Base-by-base conservation (phyloP, 179 eudicot genomes). In the Heliamphora pulchella region DNA sequence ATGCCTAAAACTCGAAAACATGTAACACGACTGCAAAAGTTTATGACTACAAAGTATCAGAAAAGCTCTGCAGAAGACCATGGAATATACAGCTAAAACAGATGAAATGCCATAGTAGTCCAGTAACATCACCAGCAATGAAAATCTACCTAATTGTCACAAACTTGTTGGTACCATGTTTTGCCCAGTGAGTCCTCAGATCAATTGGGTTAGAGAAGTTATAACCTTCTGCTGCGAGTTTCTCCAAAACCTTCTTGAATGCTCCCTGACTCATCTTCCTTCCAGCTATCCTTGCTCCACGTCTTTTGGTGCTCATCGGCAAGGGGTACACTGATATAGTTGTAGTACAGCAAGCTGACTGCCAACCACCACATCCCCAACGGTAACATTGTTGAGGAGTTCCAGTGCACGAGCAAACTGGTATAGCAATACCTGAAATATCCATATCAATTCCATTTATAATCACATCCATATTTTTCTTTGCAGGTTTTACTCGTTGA, bases 301-400 rank as follows among this genome's bases (percentile, higher is more conserved):
- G 95, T 73, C 97, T 76, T 71, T 91, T 92, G 0, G 92, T 83
- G 82, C 93, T 94, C 92, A 91, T 89, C 50, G 98, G 97, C 88
- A 94, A 84, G 14, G 98, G 98, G 81, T 94, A 94, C 83, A 82
- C 75, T 1, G 98, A 94, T 88, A 92, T 84, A 66, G 83, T 81
- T 55, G 97, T 92, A n/a, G 97, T 94, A 84, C 98, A 94, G 79
- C 98, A 94, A 7, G 98, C 94, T 0, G 98, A 94, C 75, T 94
- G 98, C 98, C 98, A 94, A 58, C 98, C 98, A 65, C 98, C 98
- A 59, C 87, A 92, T 18, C 98, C 98, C 98, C 98, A 94, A 69
- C 92, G 87, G 64, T 94, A 94, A 78, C 98, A 94, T 79, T 92
- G 97, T 81, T 90, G 94, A 50, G 93, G 88, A 44, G 85, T 7